phyloP scores from a whole-genome alignment of 73 alveolate species.

The Paramecium bursaria region DNA sequence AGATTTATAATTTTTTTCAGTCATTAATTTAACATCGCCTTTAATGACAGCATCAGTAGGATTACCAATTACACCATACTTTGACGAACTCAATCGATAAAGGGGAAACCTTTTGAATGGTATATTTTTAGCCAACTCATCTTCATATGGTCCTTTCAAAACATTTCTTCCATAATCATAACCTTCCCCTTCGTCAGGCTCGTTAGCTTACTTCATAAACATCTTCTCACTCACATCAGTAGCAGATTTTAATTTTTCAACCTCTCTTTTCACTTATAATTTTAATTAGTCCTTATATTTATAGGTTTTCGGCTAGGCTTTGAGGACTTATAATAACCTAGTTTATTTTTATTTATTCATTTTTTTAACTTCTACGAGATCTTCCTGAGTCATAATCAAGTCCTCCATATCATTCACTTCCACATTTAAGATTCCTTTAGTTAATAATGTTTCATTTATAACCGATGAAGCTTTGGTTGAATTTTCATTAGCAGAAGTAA shows the following conservation, averaged over 20 bases:
- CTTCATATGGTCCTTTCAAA: conserved; percentile 81
- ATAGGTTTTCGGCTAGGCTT: background rate
- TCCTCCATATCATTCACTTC: conserved; percentile 26
- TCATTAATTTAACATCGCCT: conserved; percentile 57
- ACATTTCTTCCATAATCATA: conserved; percentile 89
- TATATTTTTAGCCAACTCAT: conserved; percentile 56
- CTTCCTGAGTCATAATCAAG: background rate
- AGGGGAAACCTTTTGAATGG: conserved; percentile 62
- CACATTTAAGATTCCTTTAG: conserved; percentile 10
- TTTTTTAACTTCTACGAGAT: conserved; percentile 3
- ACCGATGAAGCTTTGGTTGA: no score
- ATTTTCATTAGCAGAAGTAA: no score
- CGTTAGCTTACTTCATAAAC: conserved; percentile 79
- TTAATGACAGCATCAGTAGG: conserved; percentile 75
- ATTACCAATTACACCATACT: conserved; percentile 69
- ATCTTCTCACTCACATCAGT: conserved; percentile 78
- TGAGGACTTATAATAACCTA: conserved; percentile 45
- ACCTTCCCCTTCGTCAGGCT: conserved; percentile 74
- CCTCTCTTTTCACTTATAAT: conserved; percentile 62
- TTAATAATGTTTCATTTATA: background rate
- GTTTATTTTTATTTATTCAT: conserved; percentile 43
- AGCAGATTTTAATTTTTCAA: conserved; percentile 75
- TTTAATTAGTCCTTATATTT: conserved; percentile 66
- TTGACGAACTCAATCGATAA: conserved; percentile 46
- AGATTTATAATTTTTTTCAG: background rate